Base-by-base conservation (phyloP, 1,284 basidiomycete species). In the Ustilago curta region DNA sequence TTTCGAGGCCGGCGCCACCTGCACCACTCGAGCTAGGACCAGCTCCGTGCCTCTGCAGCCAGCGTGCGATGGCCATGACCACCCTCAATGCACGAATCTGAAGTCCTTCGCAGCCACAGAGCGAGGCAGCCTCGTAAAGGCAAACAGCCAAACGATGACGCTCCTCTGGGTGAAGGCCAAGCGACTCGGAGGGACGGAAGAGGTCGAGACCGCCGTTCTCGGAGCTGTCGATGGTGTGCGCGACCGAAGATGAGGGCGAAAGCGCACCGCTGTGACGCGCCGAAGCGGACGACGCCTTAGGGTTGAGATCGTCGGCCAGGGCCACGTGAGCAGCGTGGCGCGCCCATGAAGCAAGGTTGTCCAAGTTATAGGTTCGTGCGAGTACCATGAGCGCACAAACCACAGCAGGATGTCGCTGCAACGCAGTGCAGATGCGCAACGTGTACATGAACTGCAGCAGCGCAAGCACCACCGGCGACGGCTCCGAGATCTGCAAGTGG, bases 371-470 rank as follows among this genome's bases (percentile, higher is more conserved):
- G 59, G 91, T 93, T 68, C 90, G 92, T 3, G 93, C 89, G 16
- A 98, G 87, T 59, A 97, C 88, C 60, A 98, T 87, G 19, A 98
- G 88, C 69, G 94, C 92, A 77, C 92, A 92, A 42, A 98, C 88
- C 11, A 97, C 91, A 0, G 93, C 91, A 3, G 94, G 93, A 4
- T 93, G 91, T 76, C 93, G 92, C 84, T 98, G 95, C 44, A 97
- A 88, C 0, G 93, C 92, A 0, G 95, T 97, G 58, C 93, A 88
- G 42, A 98, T 88, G 0, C 91, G 89, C 57, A 91, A 88, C 1
- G 94, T 91, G 86, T 98, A 97, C 71, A 98, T 90, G 86, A 96
- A 98, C 85, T 97, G 94, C 61, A 97, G 86, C 57, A 97, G 87
- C 4, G 95, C 96, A 57, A 94, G 87, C 2, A 93, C 92, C 70